A percentile compares a stretch with the other conserved stretches of the same genome.
Conservation (phyloP, 2,329 filamentous ascomycete species). For the Talaromyces sp. region DNA sequence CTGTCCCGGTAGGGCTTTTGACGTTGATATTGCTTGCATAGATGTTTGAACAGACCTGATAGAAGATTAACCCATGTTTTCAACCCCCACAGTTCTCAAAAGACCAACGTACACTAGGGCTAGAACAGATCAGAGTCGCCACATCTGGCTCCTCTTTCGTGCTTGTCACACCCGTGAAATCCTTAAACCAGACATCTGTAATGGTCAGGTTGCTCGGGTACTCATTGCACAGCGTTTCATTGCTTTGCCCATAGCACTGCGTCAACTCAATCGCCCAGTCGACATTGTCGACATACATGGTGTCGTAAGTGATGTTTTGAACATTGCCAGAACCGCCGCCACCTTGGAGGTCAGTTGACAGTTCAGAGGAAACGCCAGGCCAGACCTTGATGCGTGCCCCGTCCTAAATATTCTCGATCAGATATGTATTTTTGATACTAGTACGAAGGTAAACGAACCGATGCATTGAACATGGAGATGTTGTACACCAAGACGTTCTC, state of each 20-base stretch:
- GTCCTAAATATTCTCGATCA: constrained; percentile 40
- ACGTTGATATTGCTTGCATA: constrained; percentile 43
- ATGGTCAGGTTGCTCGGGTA: constrained; percentile 35
- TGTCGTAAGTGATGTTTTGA: constrained; percentile 63
- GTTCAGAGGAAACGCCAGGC: constrained; percentile 53
- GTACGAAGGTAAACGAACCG: constrained; percentile 23
- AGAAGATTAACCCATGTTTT: neutral
- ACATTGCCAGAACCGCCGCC: constrained; percentile 61
- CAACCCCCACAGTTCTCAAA: neutral
- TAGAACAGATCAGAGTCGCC: constrained; percentile 46
- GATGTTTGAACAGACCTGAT: constrained; percentile 43
- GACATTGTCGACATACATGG: constrained; percentile 56
- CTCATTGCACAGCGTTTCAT: constrained; percentile 56
- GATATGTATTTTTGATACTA: constrained; percentile 31
- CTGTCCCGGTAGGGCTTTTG: constrained; percentile 42
- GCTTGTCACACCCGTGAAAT: constrained; percentile 53
- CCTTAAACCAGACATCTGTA: constrained; percentile 34
- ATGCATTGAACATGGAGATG: constrained; percentile 53
- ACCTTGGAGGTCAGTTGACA: constrained; percentile 59
- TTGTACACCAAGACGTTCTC: constrained; percentile 64
- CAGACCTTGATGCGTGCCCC: constrained; percentile 71
- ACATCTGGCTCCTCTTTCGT: constrained; percentile 40
- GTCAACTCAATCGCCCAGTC: constrained; percentile 61
- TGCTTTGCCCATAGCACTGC: constrained; percentile 62
- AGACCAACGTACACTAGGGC: constrained; percentile 39